A percentile compares a stretch with the other conserved stretches of the same genome.
phyloP scores from a whole-genome alignment of 2,329 filamentous ascomycete species.

The Passalora sequoiae region DNA sequence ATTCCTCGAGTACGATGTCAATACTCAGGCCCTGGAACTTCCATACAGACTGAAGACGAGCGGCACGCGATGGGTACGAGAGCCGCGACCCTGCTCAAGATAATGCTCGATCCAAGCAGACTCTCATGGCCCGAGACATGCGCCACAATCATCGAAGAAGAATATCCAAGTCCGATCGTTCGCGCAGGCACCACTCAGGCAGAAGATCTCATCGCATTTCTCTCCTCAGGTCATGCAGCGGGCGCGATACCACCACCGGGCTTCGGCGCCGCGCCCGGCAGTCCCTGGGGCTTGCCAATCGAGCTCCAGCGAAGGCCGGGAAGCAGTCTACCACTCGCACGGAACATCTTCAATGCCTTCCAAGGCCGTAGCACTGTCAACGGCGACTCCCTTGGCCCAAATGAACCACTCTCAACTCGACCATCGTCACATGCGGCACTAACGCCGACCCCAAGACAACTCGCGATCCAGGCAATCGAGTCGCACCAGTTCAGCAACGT shows the following conservation, averaged over 20 bases:
- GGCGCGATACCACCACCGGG: background rate
- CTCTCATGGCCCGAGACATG: background rate
- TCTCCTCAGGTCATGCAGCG: background rate
- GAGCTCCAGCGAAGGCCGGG: background rate
- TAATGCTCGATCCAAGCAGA: background rate
- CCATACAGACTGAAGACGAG: too few species aligned
- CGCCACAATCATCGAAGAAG: background rate
- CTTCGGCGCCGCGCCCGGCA: background rate
- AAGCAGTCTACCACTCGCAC: background rate
- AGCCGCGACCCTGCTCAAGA: too few species aligned
- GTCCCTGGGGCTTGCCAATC: background rate
- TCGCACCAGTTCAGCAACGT: too few species aligned
- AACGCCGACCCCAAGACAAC: too few species aligned
- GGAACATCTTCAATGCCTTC: constrained; percentile 2
- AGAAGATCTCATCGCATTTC: background rate
- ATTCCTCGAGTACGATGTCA: too few species aligned
- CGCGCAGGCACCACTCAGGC: background rate
- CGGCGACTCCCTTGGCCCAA: background rate
- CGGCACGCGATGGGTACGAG: too few species aligned
- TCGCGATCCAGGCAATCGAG: too few species aligned
- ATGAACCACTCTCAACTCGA: too few species aligned
- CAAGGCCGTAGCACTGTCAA: background rate
- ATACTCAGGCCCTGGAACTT: too few species aligned
- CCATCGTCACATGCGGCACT: too few species aligned
- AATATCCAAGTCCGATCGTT: background rate